These are phyloP conservation scores for Atkinsonella hypoxylon DNA, from an alignment of 2,329 filamentous ascomycete species.

Conservation along the genomic window DNA sequence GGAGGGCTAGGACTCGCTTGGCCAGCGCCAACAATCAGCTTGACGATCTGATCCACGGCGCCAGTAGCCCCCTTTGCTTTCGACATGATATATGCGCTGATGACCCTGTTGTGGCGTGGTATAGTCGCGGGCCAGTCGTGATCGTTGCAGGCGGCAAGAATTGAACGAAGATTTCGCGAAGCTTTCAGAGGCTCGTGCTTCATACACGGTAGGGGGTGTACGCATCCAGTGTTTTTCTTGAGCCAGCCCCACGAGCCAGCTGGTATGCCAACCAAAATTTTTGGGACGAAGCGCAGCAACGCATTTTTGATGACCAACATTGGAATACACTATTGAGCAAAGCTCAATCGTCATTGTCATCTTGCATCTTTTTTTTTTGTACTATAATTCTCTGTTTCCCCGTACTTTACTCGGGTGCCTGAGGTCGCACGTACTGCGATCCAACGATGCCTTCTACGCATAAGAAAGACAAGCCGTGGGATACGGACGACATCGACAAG, in stretches of 20 bases:
- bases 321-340: not conserved
- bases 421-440: not conserved
- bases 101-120: constrained; percentile 7
- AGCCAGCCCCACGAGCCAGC: not conserved
- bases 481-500: constrained; percentile 94
- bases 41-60: constrained; percentile 65
- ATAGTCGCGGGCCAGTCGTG: constrained; percentile 1
- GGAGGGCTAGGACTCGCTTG: constrained; percentile 91
- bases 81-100: constrained; percentile 33
- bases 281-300: not conserved
- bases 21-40: constrained; percentile 92
- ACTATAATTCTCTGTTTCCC: not conserved
- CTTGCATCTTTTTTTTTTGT: not conserved
- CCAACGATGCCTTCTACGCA: constrained; percentile 70
- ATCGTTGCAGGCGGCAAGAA: not conserved
- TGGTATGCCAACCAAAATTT: constrained; percentile 1
- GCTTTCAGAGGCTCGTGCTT: not conserved
- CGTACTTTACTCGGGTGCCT: not conserved
- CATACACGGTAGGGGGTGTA: constrained; percentile 1
- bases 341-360: no score
- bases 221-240: not conserved
- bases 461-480: constrained; percentile 86
- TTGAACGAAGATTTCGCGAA: constrained; percentile 7
- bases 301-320: not conserved
- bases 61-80: constrained; percentile 30